These are phyloP conservation scores for Paramecium octaurelia DNA, from an alignment of 73 alveolate species.

Conservation along the genomic window DNA sequence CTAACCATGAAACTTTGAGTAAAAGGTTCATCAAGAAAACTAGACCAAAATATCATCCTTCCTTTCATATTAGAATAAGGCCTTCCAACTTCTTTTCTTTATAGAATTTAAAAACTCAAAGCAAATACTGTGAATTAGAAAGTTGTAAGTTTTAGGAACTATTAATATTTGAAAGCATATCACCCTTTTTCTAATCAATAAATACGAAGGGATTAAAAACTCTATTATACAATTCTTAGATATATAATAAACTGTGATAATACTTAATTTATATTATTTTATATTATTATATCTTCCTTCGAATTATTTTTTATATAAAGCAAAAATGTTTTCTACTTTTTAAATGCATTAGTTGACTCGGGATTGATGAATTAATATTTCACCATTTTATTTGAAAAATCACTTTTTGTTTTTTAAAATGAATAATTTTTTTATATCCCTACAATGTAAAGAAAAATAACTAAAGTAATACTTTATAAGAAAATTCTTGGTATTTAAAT, in stretches of 20 bases:
- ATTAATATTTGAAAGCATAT: neutral
- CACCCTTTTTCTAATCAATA: neutral
- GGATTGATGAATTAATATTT: no score
- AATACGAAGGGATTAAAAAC: neutral
- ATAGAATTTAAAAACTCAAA: neutral
- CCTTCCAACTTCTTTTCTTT: neutral
- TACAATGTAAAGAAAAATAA: no score
- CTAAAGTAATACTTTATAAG: neutral
- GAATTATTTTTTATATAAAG: neutral
- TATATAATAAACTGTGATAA: neutral
- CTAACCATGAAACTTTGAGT: neutral
- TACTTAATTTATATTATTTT: neutral
- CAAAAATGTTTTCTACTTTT: neutral
- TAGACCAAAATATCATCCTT: neutral
- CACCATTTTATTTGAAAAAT: neutral
- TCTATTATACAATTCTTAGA: neutral
- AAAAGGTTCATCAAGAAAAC: neutral
- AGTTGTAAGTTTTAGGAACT: neutral
- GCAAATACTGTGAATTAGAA: neutral
- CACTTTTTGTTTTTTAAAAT: neutral
- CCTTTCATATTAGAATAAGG: neutral
- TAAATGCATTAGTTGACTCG: no score
- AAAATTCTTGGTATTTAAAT: neutral
- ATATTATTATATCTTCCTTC: neutral
- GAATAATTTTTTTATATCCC: no score